Conservation (phyloP, 139 green algal genomes). For the Picocystis salinarum region DNA sequence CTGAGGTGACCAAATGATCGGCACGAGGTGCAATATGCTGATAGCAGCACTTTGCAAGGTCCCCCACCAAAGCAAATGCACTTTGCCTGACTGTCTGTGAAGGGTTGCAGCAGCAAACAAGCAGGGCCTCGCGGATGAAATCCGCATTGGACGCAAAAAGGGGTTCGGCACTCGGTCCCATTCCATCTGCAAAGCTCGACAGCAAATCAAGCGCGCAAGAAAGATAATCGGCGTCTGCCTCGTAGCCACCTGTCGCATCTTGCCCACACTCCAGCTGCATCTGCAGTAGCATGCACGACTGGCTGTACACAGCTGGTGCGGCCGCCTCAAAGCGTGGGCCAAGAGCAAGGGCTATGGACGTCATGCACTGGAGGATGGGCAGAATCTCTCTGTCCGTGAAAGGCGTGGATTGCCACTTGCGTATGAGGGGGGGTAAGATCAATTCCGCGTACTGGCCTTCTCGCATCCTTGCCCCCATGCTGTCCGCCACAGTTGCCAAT, state of each 20-base stretch:
- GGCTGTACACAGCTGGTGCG: no score
- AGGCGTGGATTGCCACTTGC: conserved; percentile 9
- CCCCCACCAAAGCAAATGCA: conserved; percentile 78
- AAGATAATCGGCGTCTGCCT: no score
- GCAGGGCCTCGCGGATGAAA: conserved; percentile 31
- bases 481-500: conserved; percentile 47
- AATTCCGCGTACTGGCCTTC: conserved; percentile 9
- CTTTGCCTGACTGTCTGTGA: conserved; percentile 55
- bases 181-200: conserved; percentile 7
- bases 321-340: no score
- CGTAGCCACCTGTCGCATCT: no score
- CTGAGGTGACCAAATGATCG: conserved; percentile 16
- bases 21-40: conserved; percentile 26
- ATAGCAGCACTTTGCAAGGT: conserved; percentile 48
- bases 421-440: conserved; percentile 24
- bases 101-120: conserved; percentile 29
- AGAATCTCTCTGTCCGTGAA: conserved; percentile 40
- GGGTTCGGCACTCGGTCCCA: background rate
- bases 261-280: no score
- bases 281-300: background rate
- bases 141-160: conserved; percentile 12
- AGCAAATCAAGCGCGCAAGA: no score
- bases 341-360: conserved; percentile 19
- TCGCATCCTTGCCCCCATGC: conserved; percentile 11
- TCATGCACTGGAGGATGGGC: conserved; percentile 73